These are phyloP conservation scores for Purpureocillium lavendulum DNA, from an alignment of 2,329 filamentous ascomycete genomes.

Conservation along the genomic window DNA sequence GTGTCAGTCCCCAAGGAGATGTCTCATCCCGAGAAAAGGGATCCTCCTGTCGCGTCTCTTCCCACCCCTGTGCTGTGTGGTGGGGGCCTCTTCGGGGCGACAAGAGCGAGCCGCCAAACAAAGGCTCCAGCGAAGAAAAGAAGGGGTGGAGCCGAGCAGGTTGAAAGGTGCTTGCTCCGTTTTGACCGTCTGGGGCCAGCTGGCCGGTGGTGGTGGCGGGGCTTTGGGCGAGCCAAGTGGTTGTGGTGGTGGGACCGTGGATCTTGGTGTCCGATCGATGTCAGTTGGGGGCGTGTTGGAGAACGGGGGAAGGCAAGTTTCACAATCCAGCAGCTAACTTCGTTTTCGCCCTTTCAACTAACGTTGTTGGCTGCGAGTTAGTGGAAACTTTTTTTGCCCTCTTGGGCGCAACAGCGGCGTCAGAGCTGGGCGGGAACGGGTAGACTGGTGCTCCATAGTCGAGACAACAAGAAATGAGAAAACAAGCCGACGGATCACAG, in stretches of 20 bases:
- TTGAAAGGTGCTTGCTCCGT: neutral
- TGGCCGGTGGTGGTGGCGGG: too few species aligned
- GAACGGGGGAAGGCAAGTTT: too few species aligned
- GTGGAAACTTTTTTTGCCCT: neutral
- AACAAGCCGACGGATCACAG: slow-evolving; percentile 9
- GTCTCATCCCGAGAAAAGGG: slow-evolving; percentile 17
- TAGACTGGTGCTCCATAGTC: neutral
- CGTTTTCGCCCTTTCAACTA: too few species aligned
- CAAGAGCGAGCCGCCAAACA: neutral
- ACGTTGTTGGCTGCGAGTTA: neutral
- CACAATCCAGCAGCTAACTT: too few species aligned
- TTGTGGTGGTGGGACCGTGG: too few species aligned
- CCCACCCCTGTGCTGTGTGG: slow-evolving; percentile 6
- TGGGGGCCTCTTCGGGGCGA: slow-evolving; percentile 1
- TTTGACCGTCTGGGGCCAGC: too few species aligned
- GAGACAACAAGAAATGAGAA: slow-evolving; percentile 5
- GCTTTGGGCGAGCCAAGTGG: too few species aligned
- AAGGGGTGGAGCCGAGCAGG: neutral
- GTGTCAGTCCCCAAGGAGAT: slow-evolving; percentile 14
- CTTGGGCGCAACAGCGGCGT: too few species aligned
- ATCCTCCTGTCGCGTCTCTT: slow-evolving; percentile 7
- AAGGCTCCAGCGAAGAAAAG: neutral
- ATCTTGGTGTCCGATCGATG: too few species aligned
- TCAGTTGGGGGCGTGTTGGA: too few species aligned
- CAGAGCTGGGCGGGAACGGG: neutral